A percentile compares a stretch with the other conserved stretches of the same genome.
These are phyloP conservation scores for Exophiala phaeomuriformis DNA, from an alignment of 2,329 filamentous ascomycete species.

Conservation along the genomic window DNA sequence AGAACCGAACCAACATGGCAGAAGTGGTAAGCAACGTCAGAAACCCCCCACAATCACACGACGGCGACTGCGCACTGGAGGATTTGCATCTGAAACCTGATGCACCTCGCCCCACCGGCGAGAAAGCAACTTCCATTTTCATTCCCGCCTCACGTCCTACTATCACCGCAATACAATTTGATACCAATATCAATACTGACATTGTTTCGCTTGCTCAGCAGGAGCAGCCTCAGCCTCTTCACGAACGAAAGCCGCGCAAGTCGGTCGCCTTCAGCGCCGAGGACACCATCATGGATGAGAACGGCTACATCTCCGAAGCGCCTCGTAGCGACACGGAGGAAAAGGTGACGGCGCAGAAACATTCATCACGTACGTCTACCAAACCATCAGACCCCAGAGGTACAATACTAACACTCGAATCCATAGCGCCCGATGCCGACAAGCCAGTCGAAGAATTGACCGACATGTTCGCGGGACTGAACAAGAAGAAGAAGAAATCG, in stretches of 20 bases:
- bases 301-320: constrained; percentile 74
- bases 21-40: constrained; percentile 26
- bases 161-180: neutral
- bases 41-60: constrained; percentile 20
- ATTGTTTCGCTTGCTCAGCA: constrained; percentile 10
- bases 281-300: constrained; percentile 76
- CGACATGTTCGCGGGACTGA: constrained; percentile 59
- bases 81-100: constrained; percentile 19
- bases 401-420: constrained; percentile 26
- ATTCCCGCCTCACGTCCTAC: neutral
- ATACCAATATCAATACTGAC: constrained; percentile 1
- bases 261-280: constrained; percentile 90
- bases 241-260: constrained; percentile 71
- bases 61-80: neutral
- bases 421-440: constrained; percentile 36
- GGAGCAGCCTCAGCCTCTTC: constrained; percentile 21
- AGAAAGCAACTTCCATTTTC: constrained; percentile 6
- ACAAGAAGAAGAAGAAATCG: constrained; percentile 66
- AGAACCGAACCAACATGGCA: constrained; percentile 21
- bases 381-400: constrained; percentile 20
- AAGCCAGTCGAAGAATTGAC: constrained; percentile 59
- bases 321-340: constrained; percentile 55
- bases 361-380: constrained; percentile 37
- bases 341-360: constrained; percentile 74
- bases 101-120: constrained; percentile 19